Base-by-base conservation (phyloP, 768 basidiomycete genomes). In the Kwoniella dejecticola region DNA sequence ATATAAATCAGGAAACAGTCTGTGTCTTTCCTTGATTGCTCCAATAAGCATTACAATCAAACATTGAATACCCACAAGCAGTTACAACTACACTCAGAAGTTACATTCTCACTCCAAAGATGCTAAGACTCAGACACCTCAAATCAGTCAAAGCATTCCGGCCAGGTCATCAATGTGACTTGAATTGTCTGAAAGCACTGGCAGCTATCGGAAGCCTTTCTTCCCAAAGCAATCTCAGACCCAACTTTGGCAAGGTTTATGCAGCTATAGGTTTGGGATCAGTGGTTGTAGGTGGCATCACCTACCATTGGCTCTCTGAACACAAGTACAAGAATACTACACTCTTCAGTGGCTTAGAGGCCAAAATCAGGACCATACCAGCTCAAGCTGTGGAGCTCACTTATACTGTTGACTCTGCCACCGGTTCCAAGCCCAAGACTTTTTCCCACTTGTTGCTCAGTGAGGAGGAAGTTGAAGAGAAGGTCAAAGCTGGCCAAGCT, bases 291-390 rank as follows among this genome's bases (percentile, higher is more conserved):
- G 29, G 29, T 15, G 48, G 48, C 1, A 30, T n/a, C 12, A 10
- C 27, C 19, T 49, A 49, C 26, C 31, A 49, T 19, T 27, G 10
- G 15, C 19, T 49, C 19, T 49, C 29, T 2, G 30, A 49, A 1
- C 21, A 21, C 0, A 50, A 31, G n/a, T 54, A 24, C 36, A 54
- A 54, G 10, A 29, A 54, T 11, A 54, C 36, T 4, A 54, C 52
- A 17, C 30, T 54, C 13, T 54, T 54, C 36, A 26, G 23, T 40
- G 52, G 52, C 10, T 11, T 1, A 8, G 26, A 33, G 26, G 52
- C 36, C 26, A 40, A 54, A 21, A 54, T 54, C 52, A 40, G 52
- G 12, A 42, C 41, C 8, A 54, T 54, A 6, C 52, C 52, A 13
- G 29, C 36, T n/a, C 12, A 41, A 21, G 52, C 52, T 19, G 52